These are phyloP conservation scores for Lentinula aciculospora DNA, from an alignment of 768 basidiomycete genomes.

Conservation along the genomic window DNA sequence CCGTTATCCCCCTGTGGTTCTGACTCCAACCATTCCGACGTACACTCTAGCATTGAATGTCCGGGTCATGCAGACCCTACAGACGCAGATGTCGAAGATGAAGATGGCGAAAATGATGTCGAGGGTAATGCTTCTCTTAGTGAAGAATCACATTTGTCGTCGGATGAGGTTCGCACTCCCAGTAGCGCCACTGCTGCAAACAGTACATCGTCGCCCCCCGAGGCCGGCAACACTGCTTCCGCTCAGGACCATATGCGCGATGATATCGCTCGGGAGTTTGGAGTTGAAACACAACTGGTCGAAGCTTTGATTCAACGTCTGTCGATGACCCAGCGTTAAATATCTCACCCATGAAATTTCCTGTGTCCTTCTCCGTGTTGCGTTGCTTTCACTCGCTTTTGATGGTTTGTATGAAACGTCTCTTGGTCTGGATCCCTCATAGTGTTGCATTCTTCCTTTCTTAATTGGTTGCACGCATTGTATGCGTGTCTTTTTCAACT, in stretches of 20 bases:
- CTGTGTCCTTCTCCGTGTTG: neutral
- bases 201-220: neutral
- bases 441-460: neutral
- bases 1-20: neutral
- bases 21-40: neutral
- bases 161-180: constrained; percentile 10
- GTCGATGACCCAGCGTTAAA: neutral
- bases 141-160: constrained; percentile 1
- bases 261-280: constrained; percentile 8
- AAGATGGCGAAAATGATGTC: constrained; percentile 5
- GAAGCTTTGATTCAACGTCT: constrained; percentile 3
- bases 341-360: neutral
- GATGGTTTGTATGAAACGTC: neutral
- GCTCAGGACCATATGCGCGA: neutral
- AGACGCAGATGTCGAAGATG: constrained; percentile 8
- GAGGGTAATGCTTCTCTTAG: constrained; percentile 1
- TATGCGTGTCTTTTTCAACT: neutral
- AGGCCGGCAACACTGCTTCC: neutral
- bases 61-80: neutral
- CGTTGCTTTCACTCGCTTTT: neutral
- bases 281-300: constrained; percentile 5
- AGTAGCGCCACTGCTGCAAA: constrained; percentile 11
- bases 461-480: neutral
- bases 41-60: neutral
- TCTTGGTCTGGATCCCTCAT: neutral